Conservation (phyloP, 2,329 filamentous ascomycete species). For the Pestalotiopsis sp. region DNA sequence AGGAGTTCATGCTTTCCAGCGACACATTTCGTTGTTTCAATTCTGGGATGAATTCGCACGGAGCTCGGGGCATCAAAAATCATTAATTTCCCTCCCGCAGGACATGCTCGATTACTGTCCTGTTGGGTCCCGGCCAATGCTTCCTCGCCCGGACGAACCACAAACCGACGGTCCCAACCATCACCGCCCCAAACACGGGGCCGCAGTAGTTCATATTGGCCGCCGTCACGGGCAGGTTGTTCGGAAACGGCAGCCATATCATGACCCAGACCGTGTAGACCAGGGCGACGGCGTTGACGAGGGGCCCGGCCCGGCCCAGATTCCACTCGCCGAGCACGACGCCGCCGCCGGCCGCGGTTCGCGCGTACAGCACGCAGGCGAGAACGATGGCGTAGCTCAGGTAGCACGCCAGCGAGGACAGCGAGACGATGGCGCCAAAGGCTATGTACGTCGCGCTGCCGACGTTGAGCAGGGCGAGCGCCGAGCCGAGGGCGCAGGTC, state of each 20-base stretch:
- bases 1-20: too few relatives aligned
- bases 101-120: not conserved
- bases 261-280: conserved; percentile 11
- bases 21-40: too few relatives aligned
- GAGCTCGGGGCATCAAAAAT: too few relatives aligned
- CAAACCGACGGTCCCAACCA: conserved; percentile 2
- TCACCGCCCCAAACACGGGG: conserved; percentile 7
- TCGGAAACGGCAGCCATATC: conserved; percentile 11
- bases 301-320: conserved; percentile 5
- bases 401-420: conserved; percentile 6
- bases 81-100: not conserved
- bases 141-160: conserved; percentile 5
- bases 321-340: conserved; percentile 4
- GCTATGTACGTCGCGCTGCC: not conserved
- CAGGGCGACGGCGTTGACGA: conserved; percentile 5
- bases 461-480: conserved; percentile 6
- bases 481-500: not conserved
- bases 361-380: conserved; percentile 3
- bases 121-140: conserved; percentile 2
- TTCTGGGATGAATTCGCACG: too few relatives aligned
- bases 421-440: not conserved
- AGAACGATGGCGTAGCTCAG: conserved; percentile 10
- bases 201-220: conserved; percentile 13
- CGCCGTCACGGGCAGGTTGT: conserved; percentile 10
- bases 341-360: not conserved